Base-by-base conservation (phyloP, 192 early-diverging fungal genomes). In the Backusella liffmaniae region DNA sequence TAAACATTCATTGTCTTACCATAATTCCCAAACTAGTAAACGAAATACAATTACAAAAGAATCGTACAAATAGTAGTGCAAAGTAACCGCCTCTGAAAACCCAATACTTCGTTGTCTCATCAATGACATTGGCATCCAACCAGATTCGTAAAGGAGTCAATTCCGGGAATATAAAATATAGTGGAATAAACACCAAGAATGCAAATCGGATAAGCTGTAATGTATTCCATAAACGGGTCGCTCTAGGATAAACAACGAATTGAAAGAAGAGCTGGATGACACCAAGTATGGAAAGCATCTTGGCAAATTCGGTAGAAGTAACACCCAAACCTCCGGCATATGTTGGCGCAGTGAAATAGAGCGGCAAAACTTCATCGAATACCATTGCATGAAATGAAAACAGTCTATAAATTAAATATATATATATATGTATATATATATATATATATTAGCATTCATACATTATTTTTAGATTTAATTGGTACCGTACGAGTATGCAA, bases 11-110 rank as follows among this genome's bases (percentile, higher is more conserved):
- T 16, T 16, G 1, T 53, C 79, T 80, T 79, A 90, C 88, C 87
- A 88, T 84, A 41, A 88, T 78, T 83, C 84, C 87, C 5, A 86
- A 65, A 3, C 84, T 77, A 1, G 88, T 90, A 66, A 80, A 88
- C 2, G 76, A 73, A 32, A 84, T 46, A 72, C 67, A 82, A 32
- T 35, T 77, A 42, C 23, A 56, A 39, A 51, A 70, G 26, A 26
- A 65, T 53, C 56, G 53, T 70, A 49, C 37, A 56, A 75, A 73
- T 21, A 53, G 59, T 42, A 72, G 37, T 32, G 12, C 37, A 41
- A 62, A 66, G 30, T 68, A 82, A 42, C 42, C 46, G 36, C 6
- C 56, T 34, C 42, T 74, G 51, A 77, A 74, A 37, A 13, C 23
- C 77, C 73, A 56, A 10, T 34, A 26, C 16, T 72, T 72, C 4